Conservation (phyloP, 306 rosid genomes). For the Begonia peltatifolia region DNA sequence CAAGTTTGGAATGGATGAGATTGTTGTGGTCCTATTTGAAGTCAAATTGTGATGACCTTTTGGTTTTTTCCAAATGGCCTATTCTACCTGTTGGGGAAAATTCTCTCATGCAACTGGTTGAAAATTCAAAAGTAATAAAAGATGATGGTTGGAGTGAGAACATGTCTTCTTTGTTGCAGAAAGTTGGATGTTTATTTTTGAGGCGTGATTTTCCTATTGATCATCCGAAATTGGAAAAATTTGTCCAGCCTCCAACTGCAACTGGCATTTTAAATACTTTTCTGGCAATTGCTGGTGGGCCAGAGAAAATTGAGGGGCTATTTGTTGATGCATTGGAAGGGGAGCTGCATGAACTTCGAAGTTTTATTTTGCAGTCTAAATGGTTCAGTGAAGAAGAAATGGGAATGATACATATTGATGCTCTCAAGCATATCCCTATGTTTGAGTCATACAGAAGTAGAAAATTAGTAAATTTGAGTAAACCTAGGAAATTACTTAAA, state of each 20-base stretch:
- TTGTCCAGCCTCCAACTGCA: conserved; percentile 74
- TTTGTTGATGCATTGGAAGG: conserved; percentile 65
- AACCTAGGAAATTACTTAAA: conserved; percentile 79
- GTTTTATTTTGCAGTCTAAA: conserved; percentile 89
- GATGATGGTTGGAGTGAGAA: conserved; percentile 98
- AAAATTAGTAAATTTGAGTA: conserved; percentile 58
- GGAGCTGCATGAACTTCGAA: conserved; percentile 88
- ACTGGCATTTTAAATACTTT: conserved; percentile 61
- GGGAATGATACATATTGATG: conserved; percentile 46
- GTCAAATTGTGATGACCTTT: conserved; percentile 65
- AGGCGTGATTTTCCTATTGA: conserved; percentile 61
- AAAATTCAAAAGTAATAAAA: conserved; percentile 62
- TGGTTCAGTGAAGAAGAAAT: conserved; percentile 77
- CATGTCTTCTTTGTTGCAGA: conserved; percentile 69
- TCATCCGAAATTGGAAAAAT: conserved; percentile 64
- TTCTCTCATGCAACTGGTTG: conserved; percentile 56
- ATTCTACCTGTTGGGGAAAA: conserved; percentile 65
- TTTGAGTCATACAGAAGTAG: conserved; percentile 78
- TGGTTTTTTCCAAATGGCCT: conserved; percentile 84
- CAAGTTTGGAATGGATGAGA: conserved; percentile 83
- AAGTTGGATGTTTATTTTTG: conserved; percentile 74
- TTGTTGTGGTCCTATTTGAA: conserved; percentile 83
- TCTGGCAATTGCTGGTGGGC: conserved; percentile 62
- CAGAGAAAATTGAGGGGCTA: conserved; percentile 52
- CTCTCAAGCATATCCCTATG: conserved; percentile 64